These are phyloP conservation scores for Fraxinus angustifolia DNA, from an alignment of 305 asterid species.

Conservation along the genomic window DNA sequence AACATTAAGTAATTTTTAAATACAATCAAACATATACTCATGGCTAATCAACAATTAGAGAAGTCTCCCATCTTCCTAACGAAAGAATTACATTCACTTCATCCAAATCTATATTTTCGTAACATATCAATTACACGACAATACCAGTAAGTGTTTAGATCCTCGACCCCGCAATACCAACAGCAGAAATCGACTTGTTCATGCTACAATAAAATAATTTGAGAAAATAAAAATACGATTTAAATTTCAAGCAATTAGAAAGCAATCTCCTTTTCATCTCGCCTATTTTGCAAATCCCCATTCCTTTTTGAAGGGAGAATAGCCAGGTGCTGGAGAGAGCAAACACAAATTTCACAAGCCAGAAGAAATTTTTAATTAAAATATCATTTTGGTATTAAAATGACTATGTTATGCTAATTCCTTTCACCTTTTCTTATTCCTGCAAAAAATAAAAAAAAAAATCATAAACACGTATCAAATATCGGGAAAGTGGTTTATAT, in stretches of 20 bases:
- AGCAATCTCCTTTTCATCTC: slow-evolving; percentile 4
- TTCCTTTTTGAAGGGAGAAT: not conserved
- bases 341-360: not conserved
- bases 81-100: not conserved
- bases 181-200: not conserved
- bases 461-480: not conserved
- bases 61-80: not conserved
- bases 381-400: not conserved
- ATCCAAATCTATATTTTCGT: not conserved
- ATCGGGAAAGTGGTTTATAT: not conserved
- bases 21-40: not conserved
- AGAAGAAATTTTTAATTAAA: not conserved
- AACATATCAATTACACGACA: not conserved
- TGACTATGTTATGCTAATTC: not conserved
- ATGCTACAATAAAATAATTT: not conserved
- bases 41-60: not conserved
- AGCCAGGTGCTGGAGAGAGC: not conserved
- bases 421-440: slow-evolving; percentile 37
- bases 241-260: not conserved
- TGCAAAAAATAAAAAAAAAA: not conserved
- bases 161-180: not conserved
- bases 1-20: not conserved
- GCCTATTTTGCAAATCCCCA: slow-evolving; percentile 5
- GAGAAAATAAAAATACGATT: not conserved
- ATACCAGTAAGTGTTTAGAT: not conserved